A percentile compares a stretch with the other conserved stretches of the same genome.
phyloP scores from a whole-genome alignment of 306 rosid genomes.

The Carpinus fangiana region DNA sequence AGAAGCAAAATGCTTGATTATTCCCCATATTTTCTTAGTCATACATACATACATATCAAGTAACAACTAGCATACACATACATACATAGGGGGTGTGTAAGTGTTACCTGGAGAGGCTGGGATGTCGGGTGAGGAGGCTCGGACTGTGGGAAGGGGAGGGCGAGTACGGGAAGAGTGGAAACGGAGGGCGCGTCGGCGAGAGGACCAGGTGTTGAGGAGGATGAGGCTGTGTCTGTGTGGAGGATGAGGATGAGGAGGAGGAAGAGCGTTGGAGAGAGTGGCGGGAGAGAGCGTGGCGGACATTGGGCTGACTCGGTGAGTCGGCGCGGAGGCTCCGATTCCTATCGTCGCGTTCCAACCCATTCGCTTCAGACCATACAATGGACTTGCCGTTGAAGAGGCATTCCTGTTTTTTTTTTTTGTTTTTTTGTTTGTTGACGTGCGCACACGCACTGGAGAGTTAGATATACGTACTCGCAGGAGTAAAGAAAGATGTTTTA shows the following conservation, averaged over 20 bases:
- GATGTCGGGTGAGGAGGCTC: constrained; percentile 47
- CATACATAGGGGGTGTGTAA: not conserved
- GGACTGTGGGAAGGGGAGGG: constrained; percentile 38
- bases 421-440: not conserved
- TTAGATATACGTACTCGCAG: not conserved
- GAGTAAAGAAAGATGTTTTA: not conserved
- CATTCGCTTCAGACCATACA: constrained; percentile 81
- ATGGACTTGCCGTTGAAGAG: constrained; percentile 5
- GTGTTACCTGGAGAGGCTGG: constrained; percentile 55
- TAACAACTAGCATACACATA: not conserved
- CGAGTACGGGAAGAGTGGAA: constrained; percentile 39
- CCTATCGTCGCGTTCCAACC: constrained; percentile 59
- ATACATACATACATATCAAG: too few relatives aligned
- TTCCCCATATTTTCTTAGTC: constrained; percentile 14
- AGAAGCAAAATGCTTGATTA: constrained; percentile 6
- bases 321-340: constrained; percentile 53
- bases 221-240: constrained; percentile 28
- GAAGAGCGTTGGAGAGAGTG: constrained; percentile 25
- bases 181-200: constrained; percentile 40
- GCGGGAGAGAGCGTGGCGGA: constrained; percentile 31
- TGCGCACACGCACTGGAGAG: not conserved
- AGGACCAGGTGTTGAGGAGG: constrained; percentile 37
- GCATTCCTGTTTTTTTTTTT: not conserved
- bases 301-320: constrained; percentile 60
- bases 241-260: constrained; percentile 37